Base-by-base conservation (phyloP, 2,329 filamentous ascomycete species). In the Fusarium palustre region DNA sequence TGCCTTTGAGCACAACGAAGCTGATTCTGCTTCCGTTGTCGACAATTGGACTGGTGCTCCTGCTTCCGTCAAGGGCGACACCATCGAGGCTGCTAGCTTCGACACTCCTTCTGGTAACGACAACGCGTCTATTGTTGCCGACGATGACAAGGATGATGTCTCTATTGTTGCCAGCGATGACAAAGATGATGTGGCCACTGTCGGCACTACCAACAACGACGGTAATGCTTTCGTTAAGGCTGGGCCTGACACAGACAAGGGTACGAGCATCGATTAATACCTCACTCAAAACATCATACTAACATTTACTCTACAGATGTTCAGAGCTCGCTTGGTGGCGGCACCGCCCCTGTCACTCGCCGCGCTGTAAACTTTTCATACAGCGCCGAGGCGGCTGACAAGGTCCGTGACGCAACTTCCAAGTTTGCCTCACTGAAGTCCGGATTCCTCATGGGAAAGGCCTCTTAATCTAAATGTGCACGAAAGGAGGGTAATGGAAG, bases 341-440 rank as follows among this genome's bases (percentile, higher is more conserved):
- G 20, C 3, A 7, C 43, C n/a, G 7, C 25, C 9, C 20, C 42
- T 1, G 12, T 50, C 4, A 12, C 42, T 28, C 60, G 55, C 11
- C 60, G 61, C 9, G 48, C 60, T 1, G 36, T 60, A 2, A 49
- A 45, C 7, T 70, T 70, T 10, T 28, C 28, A 1, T 64, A 46
- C 8, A 39, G 57, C 5, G 53, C 69, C 0, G 36, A 55, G 36
- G 42, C 55, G 6, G 59, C 58, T 2, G 38, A 62, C 3, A 71
- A 64, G 41, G 34, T 57, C 3, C 49, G 39, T 0, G 58, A 64
- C 1, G 24, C 53, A 0, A 22, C 24, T 0, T 34, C 55, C 25
- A 59, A 55, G 22, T 22, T 68, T 5, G 65, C 68, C 1, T 24
- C 4, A 1, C 13, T 60, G 10, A 71, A 70, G 28, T 33, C 52